Evolutionary conservation across 1,139 yeast genomes (phyloP).

Genomic region (Geotrichum bryndzae): DNA sequence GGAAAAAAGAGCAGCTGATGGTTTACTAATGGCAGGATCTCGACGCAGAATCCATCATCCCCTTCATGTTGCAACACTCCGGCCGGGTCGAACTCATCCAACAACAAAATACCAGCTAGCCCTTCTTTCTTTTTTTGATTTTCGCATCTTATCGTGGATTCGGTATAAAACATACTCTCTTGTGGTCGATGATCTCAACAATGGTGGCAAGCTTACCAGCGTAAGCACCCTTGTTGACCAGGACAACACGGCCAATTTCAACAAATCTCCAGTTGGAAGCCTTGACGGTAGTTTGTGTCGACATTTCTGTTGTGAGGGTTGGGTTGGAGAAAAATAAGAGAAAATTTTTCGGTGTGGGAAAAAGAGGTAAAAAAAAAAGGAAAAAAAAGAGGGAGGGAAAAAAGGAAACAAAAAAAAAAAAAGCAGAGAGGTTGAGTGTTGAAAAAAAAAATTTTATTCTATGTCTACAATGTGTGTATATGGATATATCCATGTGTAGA

Average conservation of each 20-base stretch:
- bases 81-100: not conserved
- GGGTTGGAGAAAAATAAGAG: not conserved
- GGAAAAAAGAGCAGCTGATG: too few species aligned
- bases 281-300: conserved; percentile 75
- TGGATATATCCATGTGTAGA: not conserved
- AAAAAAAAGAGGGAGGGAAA: not conserved
- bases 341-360: conserved; percentile 4
- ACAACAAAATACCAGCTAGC: not conserved
- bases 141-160: not conserved
- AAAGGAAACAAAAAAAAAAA: conserved; percentile 1
- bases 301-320: conserved; percentile 38
- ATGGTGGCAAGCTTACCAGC: conserved; percentile 85
- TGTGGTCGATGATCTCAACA: conserved; percentile 98
- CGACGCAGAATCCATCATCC: not conserved
- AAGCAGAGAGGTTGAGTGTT: not conserved
- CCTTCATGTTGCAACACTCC: not conserved
- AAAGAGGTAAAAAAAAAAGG: not conserved
- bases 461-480: not conserved
- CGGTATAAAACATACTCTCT: conserved; percentile 67
- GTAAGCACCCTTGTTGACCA: conserved; percentile 64
- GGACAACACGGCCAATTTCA: conserved; percentile 98
- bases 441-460: not conserved
- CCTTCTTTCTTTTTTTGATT: not conserved
- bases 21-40: too few species aligned
- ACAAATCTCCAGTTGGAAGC: conserved; percentile 99